These are phyloP conservation scores for Cryomyces minteri DNA, from an alignment of 495 filamentous ascomycete species.

Conservation along the genomic window DNA sequence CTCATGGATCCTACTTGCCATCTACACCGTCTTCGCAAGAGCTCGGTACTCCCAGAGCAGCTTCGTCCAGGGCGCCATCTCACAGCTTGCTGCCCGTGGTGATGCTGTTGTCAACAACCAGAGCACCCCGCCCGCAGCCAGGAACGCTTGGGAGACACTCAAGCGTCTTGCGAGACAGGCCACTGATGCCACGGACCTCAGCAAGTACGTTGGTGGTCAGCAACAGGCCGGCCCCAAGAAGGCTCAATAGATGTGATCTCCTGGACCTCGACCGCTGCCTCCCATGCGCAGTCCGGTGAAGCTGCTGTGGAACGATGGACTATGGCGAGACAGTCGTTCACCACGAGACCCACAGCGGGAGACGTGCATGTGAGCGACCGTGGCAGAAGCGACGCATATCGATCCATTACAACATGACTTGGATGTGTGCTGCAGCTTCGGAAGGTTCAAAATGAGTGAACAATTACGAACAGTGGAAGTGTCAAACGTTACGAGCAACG, in stretches of 20 bases:
- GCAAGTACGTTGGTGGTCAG: constrained; percentile 41
- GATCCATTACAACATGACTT: too few relatives aligned
- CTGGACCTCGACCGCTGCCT: too few relatives aligned
- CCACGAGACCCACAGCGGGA: too few relatives aligned
- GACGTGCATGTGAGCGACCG: too few relatives aligned
- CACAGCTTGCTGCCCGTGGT: constrained; percentile 48
- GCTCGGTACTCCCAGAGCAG: constrained; percentile 76
- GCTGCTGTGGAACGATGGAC: too few relatives aligned
- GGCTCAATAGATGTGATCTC: constrained; percentile 14
- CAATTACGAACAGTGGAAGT: too few relatives aligned
- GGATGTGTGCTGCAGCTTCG: too few relatives aligned
- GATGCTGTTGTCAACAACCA: constrained; percentile 74
- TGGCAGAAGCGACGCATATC: too few relatives aligned
- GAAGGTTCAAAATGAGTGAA: too few relatives aligned
- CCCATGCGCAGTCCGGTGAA: too few relatives aligned
- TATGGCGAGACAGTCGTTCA: too few relatives aligned
- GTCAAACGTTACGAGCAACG: too few relatives aligned
- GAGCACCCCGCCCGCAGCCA: constrained; percentile 66
- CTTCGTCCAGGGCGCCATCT: constrained; percentile 72
- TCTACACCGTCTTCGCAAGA: constrained; percentile 88
- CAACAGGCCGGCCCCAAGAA: constrained; percentile 37
- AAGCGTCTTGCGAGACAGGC: constrained; percentile 58
- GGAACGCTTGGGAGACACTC: constrained; percentile 63
- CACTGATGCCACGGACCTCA: constrained; percentile 60
- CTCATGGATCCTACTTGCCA: constrained; percentile 65